Evolutionary conservation across 1,284 basidiomycete species (phyloP).

Genomic region (Ceratobasidium sp.): DNA sequence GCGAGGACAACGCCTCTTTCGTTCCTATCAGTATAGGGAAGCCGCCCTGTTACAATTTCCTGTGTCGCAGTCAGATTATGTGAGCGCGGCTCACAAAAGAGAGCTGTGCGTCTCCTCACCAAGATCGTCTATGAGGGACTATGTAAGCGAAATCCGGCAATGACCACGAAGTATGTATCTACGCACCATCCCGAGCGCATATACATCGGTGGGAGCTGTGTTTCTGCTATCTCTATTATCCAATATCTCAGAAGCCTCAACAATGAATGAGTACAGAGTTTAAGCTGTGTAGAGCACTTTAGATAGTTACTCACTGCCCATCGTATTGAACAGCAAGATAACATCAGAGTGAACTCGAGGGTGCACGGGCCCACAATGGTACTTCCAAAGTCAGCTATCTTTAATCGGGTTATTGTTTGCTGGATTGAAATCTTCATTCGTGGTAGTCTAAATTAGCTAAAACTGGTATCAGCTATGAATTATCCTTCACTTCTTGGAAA

Average conservation of each 20-base stretch:
- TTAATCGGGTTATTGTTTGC: no score
- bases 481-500: no score
- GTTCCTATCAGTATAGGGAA: not conserved
- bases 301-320: not conserved
- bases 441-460: no score
- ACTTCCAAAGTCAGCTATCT: conserved; percentile 36
- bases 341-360: conserved; percentile 4
- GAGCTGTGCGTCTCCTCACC: not conserved
- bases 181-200: conserved; percentile 38
- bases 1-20: not conserved
- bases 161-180: not conserved
- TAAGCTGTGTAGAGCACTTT: not conserved
- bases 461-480: no score
- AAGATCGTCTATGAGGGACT: conserved; percentile 11
- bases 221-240: not conserved
- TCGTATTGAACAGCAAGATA: not conserved
- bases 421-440: no score
- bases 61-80: not conserved
- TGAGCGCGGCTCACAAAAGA: not conserved
- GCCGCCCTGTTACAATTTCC: conserved; percentile 10
- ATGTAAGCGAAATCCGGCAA: not conserved
- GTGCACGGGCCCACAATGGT: not conserved
- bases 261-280: not conserved
- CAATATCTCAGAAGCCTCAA: conserved; percentile 24
- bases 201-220: conserved; percentile 19